These are phyloP conservation scores for Neurospora sp. DNA, from an alignment of 495 filamentous ascomycete genomes.

Conservation along the genomic window DNA sequence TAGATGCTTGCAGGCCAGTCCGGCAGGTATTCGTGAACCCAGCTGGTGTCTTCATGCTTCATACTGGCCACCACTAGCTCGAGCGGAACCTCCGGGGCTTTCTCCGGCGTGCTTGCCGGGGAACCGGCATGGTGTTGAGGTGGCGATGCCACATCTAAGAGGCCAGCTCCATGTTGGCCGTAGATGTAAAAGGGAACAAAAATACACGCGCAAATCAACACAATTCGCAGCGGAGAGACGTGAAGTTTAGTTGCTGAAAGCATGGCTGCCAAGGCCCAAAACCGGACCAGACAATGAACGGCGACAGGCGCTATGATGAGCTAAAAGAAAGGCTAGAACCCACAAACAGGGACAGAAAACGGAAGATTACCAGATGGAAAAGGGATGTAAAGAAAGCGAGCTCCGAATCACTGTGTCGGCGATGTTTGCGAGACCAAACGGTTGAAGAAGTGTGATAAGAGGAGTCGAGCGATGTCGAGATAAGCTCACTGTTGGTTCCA, in stretches of 20 bases:
- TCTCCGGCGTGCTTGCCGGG: background rate
- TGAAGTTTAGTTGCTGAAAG: background rate
- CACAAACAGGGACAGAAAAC: background rate
- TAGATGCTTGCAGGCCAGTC: constrained; percentile 39
- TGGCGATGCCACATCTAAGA: background rate
- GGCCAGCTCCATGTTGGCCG: background rate
- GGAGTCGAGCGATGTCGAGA: background rate
- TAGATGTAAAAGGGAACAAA: background rate
- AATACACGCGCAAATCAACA: background rate
- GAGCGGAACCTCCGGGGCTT: constrained; percentile 1
- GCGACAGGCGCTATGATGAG: background rate
- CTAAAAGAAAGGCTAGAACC: background rate
- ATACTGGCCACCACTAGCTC: constrained; percentile 31
- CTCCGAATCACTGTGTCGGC: too few species aligned
- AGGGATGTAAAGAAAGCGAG: background rate
- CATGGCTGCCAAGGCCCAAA: background rate
- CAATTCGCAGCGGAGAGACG: background rate
- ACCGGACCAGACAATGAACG: background rate
- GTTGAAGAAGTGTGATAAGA: background rate
- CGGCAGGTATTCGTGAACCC: constrained; percentile 26
- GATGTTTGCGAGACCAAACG: background rate
- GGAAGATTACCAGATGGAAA: background rate
- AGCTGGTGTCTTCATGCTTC: constrained; percentile 22
- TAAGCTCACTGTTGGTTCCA: background rate
- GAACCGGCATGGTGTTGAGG: background rate